Percentiles rank a stretch among this genome's conserved stretches.
These are phyloP conservation scores for Kodamaea nitidulidarum DNA, from an alignment of 805 yeast species.

Conservation along the genomic window DNA sequence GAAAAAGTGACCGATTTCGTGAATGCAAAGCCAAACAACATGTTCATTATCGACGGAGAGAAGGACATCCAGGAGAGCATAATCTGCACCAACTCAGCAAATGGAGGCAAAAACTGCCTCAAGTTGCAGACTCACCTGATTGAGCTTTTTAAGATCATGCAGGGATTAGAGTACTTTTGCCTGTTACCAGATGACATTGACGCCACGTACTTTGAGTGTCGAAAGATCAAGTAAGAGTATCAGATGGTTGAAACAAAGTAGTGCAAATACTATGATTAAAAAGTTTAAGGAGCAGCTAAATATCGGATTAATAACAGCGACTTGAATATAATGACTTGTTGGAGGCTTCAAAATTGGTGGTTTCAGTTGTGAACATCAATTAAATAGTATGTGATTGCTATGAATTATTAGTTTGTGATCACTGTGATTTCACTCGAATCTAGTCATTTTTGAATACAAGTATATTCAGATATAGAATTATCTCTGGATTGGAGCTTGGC, in stretches of 20 bases:
- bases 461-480: no score
- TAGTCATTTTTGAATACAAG: no score
- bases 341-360: no score
- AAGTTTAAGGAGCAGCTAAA: no score
- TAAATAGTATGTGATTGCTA: no score
- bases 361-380: no score
- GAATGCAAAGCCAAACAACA: conserved; percentile 24
- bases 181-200: conserved; percentile 46
- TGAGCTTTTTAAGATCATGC: conserved; percentile 47
- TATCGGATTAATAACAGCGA: no score
- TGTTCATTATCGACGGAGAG: conserved; percentile 42
- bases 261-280: no score
- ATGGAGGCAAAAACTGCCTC: conserved; percentile 46
- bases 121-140: conserved; percentile 39
- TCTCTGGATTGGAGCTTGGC: no score
- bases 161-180: conserved; percentile 46
- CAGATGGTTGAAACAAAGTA: not conserved
- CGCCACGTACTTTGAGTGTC: conserved; percentile 51
- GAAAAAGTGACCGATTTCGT: conserved; percentile 30
- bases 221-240: conserved; percentile 15
- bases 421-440: no score
- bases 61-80: conserved; percentile 35
- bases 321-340: no score
- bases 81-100: conserved; percentile 37
- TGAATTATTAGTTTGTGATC: no score